These are phyloP conservation scores for Phytophthora agathidicida DNA, from an alignment of 352 stramenopile genomes.

Conservation along the genomic window DNA sequence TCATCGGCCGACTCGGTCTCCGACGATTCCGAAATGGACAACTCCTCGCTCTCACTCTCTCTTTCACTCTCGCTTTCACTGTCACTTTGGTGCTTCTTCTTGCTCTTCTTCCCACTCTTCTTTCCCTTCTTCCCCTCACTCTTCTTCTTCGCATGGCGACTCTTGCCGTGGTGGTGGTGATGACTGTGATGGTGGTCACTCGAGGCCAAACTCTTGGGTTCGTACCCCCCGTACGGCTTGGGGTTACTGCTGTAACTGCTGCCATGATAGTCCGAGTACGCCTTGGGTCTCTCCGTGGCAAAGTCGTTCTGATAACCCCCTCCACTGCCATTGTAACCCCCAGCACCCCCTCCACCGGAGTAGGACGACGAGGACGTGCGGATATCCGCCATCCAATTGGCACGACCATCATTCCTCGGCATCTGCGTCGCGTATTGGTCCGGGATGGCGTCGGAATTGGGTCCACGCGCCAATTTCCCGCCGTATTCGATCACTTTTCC, in stretches of 20 bases:
- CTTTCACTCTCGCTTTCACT: slow-evolving; percentile 26
- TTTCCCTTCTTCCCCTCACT: slow-evolving; percentile 42
- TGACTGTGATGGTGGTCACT: slow-evolving; percentile 8
- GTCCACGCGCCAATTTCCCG: slow-evolving; percentile 54
- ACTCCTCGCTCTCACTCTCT: slow-evolving; percentile 23
- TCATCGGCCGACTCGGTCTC: slow-evolving; percentile 39
- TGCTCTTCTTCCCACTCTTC: slow-evolving; percentile 41
- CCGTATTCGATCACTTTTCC: slow-evolving; percentile 79
- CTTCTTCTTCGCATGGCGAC: slow-evolving; percentile 51
- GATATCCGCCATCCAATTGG: slow-evolving; percentile 83
- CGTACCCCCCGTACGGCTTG: slow-evolving; percentile 1
- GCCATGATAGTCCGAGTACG: slow-evolving; percentile 55
- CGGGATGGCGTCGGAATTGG: slow-evolving; percentile 49
- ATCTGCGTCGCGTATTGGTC: slow-evolving; percentile 49
- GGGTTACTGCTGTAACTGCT: slow-evolving; percentile 8
- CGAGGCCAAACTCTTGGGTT: slow-evolving; percentile 12
- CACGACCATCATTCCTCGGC: slow-evolving; percentile 70
- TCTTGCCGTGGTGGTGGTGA: slow-evolving; percentile 26
- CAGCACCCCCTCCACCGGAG: background rate
- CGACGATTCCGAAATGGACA: slow-evolving; percentile 29
- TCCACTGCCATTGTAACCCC: slow-evolving; percentile 27
- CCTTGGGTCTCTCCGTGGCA: slow-evolving; percentile 59
- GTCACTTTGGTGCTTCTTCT: slow-evolving; percentile 34
- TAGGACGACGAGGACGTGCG: slow-evolving; percentile 52
- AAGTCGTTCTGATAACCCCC: slow-evolving; percentile 76